phyloP scores from a whole-genome alignment of 23 red algal species.

The Agarophyton chilense region DNA sequence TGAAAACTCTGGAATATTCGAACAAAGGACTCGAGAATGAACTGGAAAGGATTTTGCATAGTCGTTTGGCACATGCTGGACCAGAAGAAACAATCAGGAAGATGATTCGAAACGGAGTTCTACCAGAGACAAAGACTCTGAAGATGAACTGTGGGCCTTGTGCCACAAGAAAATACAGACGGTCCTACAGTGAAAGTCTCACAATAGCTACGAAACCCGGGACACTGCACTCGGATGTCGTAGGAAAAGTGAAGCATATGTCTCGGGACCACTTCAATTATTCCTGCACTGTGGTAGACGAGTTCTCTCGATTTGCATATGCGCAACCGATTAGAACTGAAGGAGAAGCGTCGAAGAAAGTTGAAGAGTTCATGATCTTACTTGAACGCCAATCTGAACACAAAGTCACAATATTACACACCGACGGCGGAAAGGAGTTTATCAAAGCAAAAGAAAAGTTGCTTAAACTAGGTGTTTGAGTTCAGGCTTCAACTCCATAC shows the following conservation, averaged over 20 bases:
- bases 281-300: conserved; percentile 2
- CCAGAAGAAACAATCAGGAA: too few relatives aligned
- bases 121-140: too few relatives aligned
- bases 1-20: too few relatives aligned
- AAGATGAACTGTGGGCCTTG: too few relatives aligned
- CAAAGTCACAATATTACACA: conserved; percentile 12
- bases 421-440: conserved; percentile 23
- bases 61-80: too few relatives aligned
- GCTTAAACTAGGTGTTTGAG: neutral
- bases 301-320: neutral
- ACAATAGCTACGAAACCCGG: neutral
- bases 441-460: neutral
- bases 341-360: conserved; percentile 18
- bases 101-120: too few relatives aligned
- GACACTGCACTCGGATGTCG: conserved; percentile 4
- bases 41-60: too few relatives aligned
- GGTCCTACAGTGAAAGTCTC: conserved; percentile 12
- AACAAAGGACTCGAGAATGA: too few relatives aligned
- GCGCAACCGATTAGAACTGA: neutral
- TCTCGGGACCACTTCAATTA: neutral
- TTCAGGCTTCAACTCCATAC: neutral
- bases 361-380: neutral
- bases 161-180: conserved; percentile 35
- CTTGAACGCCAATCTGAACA: conserved; percentile 18
- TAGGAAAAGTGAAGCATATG: neutral